These are phyloP conservation scores for Physcomitrium patens DNA, from an alignment of 225 moss, liverwort and hornwort genomes.

Conservation along the genomic window DNA sequence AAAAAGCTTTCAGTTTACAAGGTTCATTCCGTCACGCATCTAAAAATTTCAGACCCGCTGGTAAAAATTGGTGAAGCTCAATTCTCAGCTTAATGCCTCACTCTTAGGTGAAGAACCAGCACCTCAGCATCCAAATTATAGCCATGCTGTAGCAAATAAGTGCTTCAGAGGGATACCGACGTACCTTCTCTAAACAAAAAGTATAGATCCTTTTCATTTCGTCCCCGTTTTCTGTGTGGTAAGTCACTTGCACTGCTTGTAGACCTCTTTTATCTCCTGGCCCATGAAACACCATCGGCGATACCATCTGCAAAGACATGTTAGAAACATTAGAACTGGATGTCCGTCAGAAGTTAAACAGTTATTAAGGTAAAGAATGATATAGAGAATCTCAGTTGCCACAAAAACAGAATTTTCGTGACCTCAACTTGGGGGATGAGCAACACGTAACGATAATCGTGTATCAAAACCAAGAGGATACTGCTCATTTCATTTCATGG, in stretches of 20 bases:
- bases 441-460: background rate
- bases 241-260: slow-evolving; percentile 71
- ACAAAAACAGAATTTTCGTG: background rate
- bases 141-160: background rate
- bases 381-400: no score
- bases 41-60: background rate
- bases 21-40: slow-evolving; percentile 25
- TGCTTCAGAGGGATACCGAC: background rate
- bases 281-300: slow-evolving; percentile 77
- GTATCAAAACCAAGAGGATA: background rate
- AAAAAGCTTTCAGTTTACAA: background rate
- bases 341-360: background rate
- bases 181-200: slow-evolving; percentile 83
- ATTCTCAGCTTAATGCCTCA: background rate
- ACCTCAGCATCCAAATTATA: background rate
- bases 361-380: no score
- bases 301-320: slow-evolving; percentile 54
- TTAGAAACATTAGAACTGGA: slow-evolving; percentile 22
- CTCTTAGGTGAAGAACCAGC: background rate
- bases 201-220: slow-evolving; percentile 58
- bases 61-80: background rate
- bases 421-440: background rate
- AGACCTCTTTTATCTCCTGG: slow-evolving; percentile 69
- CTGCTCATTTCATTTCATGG: background rate
- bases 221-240: slow-evolving; percentile 42